These are phyloP conservation scores for Martiniozyma asiatica DNA, from an alignment of 1,139 yeast genomes.

Conservation along the genomic window DNA sequence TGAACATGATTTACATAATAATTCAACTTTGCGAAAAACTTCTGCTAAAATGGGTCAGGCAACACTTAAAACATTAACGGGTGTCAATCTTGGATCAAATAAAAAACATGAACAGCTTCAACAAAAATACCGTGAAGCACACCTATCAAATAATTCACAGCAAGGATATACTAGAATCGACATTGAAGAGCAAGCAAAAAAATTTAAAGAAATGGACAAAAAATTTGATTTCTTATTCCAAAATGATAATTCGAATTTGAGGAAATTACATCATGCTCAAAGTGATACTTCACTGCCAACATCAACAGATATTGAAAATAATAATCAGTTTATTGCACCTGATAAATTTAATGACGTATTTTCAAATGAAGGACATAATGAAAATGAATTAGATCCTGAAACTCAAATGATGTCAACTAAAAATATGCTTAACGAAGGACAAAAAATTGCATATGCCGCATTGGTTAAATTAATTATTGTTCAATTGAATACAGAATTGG, in stretches of 20 bases:
- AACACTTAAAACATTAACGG: slow-evolving; percentile 38
- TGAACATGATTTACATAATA: slow-evolving; percentile 5
- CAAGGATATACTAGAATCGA: slow-evolving; percentile 82
- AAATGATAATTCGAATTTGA: slow-evolving; percentile 21
- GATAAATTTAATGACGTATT: slow-evolving; percentile 11
- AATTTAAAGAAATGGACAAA: slow-evolving; percentile 60
- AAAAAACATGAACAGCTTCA: slow-evolving; percentile 6
- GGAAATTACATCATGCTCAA: slow-evolving; percentile 18
- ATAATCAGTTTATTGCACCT: slow-evolving; percentile 9
- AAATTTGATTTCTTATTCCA: slow-evolving; percentile 75
- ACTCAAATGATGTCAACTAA: slow-evolving; percentile 73
- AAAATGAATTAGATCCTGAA: slow-evolving; percentile 36
- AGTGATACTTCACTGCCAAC: slow-evolving; percentile 6
- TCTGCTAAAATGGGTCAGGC: slow-evolving; percentile 45
- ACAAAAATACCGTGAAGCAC: slow-evolving; percentile 10
- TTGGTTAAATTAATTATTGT: slow-evolving; percentile 63
- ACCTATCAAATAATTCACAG: slow-evolving; percentile 9
- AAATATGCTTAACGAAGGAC: slow-evolving; percentile 68
- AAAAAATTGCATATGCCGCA: slow-evolving; percentile 88
- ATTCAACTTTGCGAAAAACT: background rate
- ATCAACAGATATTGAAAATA: background rate
- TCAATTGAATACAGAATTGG: slow-evolving; percentile 72
- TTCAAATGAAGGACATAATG: slow-evolving; percentile 26
- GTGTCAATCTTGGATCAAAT: slow-evolving; percentile 8
- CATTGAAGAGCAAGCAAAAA: slow-evolving; percentile 76